phyloP scores from a whole-genome alignment of 768 basidiomycete species.

The Austroboletus festivus region DNA sequence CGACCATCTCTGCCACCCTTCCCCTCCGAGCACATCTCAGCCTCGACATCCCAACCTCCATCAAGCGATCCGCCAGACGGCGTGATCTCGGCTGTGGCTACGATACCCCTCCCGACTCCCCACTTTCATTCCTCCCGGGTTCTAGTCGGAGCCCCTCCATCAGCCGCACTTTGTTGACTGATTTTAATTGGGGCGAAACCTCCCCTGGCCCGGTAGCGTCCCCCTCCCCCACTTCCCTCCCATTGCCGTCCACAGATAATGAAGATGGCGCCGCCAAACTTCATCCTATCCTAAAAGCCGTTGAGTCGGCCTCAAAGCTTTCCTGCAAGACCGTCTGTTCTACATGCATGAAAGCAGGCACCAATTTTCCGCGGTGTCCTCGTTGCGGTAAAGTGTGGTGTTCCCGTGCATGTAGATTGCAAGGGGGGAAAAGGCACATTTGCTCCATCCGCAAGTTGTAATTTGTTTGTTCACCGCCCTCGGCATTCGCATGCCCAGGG shows the following conservation, averaged over 20 bases:
- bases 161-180: constrained; percentile 38
- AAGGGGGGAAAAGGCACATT: constrained; percentile 49
- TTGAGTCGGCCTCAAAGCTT: constrained; percentile 54
- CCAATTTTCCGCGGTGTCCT: constrained; percentile 59
- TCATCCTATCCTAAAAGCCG: constrained; percentile 46
- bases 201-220: constrained; percentile 11
- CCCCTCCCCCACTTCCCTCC: constrained; percentile 7
- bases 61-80: not conserved
- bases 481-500: not conserved
- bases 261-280: constrained; percentile 9
- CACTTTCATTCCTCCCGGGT: constrained; percentile 21
- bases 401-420: constrained; percentile 56
- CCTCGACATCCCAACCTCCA: constrained; percentile 16
- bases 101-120: constrained; percentile 30
- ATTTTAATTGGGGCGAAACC: constrained; percentile 8
- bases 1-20: constrained; percentile 34
- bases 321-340: constrained; percentile 44
- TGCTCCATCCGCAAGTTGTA: constrained; percentile 32
- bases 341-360: constrained; percentile 50
- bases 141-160: constrained; percentile 37
- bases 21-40: constrained; percentile 25
- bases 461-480: not conserved
- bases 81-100: constrained; percentile 9
- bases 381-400: constrained; percentile 63
- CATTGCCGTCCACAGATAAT: constrained; percentile 21